Base-by-base conservation (phyloP, 2,329 filamentous ascomycete genomes). In the Rachicladosporium sp. region DNA sequence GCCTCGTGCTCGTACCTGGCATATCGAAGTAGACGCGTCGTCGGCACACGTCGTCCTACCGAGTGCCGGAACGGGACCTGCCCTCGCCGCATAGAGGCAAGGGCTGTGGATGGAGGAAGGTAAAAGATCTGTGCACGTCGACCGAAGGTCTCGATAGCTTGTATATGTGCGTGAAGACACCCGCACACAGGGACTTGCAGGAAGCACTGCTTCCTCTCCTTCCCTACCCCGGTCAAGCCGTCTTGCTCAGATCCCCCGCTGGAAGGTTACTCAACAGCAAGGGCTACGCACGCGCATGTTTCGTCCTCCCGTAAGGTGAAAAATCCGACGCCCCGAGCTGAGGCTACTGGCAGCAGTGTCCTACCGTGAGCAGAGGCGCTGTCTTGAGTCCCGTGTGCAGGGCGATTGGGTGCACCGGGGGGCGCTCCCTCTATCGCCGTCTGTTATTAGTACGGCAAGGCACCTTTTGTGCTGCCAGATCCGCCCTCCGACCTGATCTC, bases 81-180 rank as follows among this genome's bases (percentile, higher is more conserved):
- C 21, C 15, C 15, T 27, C n/a, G 34, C 12, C 5, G 35, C 21
- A 19, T 10, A 32, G 38, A 36, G 33, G 33, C 34, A 35, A 41
- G 36, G 19, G 34, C 11, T n/a, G 35, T 31, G 38, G 33, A 33
- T 41, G 38, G 38, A 41, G 21, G 29, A 31, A 30, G 38, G 31
- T 33, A 35, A 23, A 10, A 31, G 37, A 32, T 31, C 19, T 19
- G 37, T 29, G 31, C 10, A 15, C 31, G 33, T 31, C 29, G 38
- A 35, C 33, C 23, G 11, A 33, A 36, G 38, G 37, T 41, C 38
- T 34, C 32, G 33, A 27, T 41, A 36, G 34, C 38, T 41, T 41
- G 38, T 41, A 41, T 41, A 41, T 41, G 34, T 41, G 38, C 35
- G 38, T 41, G 34, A 37, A 41, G 38, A 41, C 34, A 23, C 29